Conservation (phyloP, 192 early-diverging fungal genomes). For the Mortierella claussenii region DNA sequence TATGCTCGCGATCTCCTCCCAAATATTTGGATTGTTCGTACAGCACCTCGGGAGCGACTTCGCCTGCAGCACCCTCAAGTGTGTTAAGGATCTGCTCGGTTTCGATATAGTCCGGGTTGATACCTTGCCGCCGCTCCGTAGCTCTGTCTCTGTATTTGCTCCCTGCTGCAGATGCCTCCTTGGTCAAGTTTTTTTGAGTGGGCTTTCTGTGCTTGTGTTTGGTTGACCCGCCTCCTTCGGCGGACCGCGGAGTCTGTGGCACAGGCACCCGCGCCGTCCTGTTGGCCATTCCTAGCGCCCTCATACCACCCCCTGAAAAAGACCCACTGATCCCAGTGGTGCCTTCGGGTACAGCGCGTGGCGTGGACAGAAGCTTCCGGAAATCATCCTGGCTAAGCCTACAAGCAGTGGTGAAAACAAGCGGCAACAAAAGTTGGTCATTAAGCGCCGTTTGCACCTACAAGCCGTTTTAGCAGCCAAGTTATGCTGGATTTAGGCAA, state of each 20-base stretch:
- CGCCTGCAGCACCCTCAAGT: conserved; percentile 50
- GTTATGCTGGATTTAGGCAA: too few species aligned
- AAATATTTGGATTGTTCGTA: conserved; percentile 90
- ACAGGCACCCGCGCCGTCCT: conserved; percentile 28
- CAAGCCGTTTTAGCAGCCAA: too few species aligned
- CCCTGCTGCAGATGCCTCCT: conserved; percentile 28
- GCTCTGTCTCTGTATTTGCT: conserved; percentile 89
- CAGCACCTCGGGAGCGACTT: conserved; percentile 57
- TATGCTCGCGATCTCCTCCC: conserved; percentile 87
- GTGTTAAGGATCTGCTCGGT: conserved; percentile 69
- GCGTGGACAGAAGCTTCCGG: conserved; percentile 78
- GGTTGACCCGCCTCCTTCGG: conserved; percentile 11
- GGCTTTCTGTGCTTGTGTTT: conserved; percentile 39
- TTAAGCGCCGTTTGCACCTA: too few species aligned
- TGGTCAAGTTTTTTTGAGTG: conserved; percentile 31
- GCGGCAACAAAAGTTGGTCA: too few species aligned
- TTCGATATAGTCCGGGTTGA: conserved; percentile 73
- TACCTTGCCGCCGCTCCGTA: conserved; percentile 83
- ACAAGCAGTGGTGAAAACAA: too few species aligned
- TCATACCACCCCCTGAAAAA: conserved; percentile 59
- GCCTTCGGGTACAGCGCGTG: conserved; percentile 57
- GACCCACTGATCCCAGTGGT: conserved; percentile 46
- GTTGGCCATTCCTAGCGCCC: conserved; percentile 56
- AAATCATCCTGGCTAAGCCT: conserved; percentile 85
- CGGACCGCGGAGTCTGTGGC: conserved; percentile 27